Evolutionary conservation across 2,329 filamentous ascomycete genomes (phyloP).

Genomic region (Epichloe amarillans): DNA sequence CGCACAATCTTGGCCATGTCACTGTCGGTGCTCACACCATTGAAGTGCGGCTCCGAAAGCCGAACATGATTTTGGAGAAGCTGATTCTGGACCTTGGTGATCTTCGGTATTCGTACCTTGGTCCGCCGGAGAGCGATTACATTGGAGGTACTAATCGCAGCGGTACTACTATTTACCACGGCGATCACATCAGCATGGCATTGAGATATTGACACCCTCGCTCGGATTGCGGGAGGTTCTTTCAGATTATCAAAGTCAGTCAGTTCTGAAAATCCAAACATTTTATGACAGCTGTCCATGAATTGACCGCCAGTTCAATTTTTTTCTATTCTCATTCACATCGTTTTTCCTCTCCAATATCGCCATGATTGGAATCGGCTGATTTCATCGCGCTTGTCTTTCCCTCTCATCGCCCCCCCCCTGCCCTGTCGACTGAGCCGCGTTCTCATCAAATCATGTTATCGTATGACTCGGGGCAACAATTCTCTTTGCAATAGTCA

Average conservation of each 20-base stretch:
- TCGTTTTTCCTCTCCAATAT: too few species aligned
- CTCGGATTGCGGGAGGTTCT: not conserved
- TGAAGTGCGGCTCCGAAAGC: constrained; percentile 16
- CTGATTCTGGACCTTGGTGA: constrained; percentile 20
- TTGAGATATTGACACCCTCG: not conserved
- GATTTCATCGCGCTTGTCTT: too few species aligned
- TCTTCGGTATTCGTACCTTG: constrained; percentile 21
- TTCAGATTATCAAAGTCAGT: too few species aligned
- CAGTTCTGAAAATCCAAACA: too few species aligned
- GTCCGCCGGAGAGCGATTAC: constrained; percentile 18
- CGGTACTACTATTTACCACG: not conserved
- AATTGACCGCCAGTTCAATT: too few species aligned
- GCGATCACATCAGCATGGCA: constrained; percentile 4
- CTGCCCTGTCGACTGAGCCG: too few species aligned
- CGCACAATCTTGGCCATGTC: constrained; percentile 15
- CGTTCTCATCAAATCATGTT: too few species aligned
- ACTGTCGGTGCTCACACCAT: constrained; percentile 16
- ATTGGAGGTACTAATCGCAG: constrained; percentile 2
- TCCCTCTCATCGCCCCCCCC: too few species aligned
- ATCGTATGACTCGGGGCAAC: not conserved
- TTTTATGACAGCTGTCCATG: too few species aligned
- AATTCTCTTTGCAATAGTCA: not conserved
- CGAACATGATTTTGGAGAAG: constrained; percentile 25
- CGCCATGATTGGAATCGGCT: too few species aligned
- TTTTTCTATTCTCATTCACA: too few species aligned